These are phyloP conservation scores for Exobasidium cylindrosporum DNA, from an alignment of 1,284 basidiomycete genomes.

Conservation along the genomic window DNA sequence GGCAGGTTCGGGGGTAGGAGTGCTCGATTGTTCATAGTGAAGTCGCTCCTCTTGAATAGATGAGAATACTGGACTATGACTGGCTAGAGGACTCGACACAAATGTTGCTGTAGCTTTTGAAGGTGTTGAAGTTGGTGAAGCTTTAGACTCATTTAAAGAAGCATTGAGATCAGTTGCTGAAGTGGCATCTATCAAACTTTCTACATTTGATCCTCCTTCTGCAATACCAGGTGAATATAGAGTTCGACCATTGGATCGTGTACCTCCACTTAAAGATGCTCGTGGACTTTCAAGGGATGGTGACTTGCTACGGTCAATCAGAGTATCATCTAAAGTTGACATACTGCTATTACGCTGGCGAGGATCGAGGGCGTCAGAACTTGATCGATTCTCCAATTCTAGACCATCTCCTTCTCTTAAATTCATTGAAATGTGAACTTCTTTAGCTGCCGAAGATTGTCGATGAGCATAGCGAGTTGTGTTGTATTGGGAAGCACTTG, in stretches of 20 bases:
- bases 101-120: not conserved
- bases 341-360: not conserved
- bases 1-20: not conserved
- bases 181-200: conserved; percentile 11
- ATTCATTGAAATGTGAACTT: not conserved
- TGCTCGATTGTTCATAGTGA: not conserved
- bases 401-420: conserved; percentile 3
- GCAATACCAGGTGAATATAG: not conserved
- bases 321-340: conserved; percentile 7
- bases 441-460: not conserved
- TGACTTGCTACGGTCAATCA: not conserved
- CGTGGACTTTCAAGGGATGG: not conserved
- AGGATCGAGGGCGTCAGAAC: conserved; percentile 5
- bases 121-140: not conserved
- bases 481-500: not conserved
- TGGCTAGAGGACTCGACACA: conserved; percentile 9
- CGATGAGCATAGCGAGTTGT: not conserved
- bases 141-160: not conserved
- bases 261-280: not conserved
- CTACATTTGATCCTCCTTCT: not conserved
- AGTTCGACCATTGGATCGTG: not conserved
- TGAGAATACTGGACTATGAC: conserved; percentile 6
- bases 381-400: conserved; percentile 12
- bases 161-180: conserved; percentile 1
- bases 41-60: not conserved